Evolutionary conservation across 495 filamentous ascomycete species (phyloP), one percentile per base, ranked within the genome.

Genomic region (Trichoderma orchidacearum): DNA sequence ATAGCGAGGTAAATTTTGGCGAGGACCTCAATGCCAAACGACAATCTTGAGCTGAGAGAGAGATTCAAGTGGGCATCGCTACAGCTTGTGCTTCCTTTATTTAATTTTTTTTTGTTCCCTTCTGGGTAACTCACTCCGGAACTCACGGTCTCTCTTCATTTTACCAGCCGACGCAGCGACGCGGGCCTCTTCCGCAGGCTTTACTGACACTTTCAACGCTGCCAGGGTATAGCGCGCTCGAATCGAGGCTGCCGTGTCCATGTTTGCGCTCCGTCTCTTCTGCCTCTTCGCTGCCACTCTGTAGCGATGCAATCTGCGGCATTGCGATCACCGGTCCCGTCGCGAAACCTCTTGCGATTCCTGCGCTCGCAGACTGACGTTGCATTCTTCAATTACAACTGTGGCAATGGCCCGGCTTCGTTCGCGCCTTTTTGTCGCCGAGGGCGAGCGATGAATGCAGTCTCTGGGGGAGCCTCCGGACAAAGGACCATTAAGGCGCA

Each of bases 311-410:
- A 48, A 25, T 23, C 41, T 11, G 41, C 41, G 41, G 41, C 41
- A 48, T 48, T 48, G 41, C 41, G 41, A 48, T 48, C 41, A 23
- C 66, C 65, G 50, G 77, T 73, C 41, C 84, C 85, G 23, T 87
- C 84, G 31, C 65, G 73, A 41, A 71, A 73, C 30, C 70, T 86
- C 8, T 71, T 88, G 58, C 79, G 75, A 32, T 87, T 83, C 57
- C 70, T 88, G 35, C 77, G 77, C 53, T 73, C 72, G 31, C 84
- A 86, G 65, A 76, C 80, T 25, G 78, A 82, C 54, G 70, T 69
- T 50, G 54, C 71, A 13, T 72, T 67, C 56, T 77, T 77, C 60
- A 48, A n/a, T 77, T 81, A 70, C 60, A 48, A 27, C 41, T 48
- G 41, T 23, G 18, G 6, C 21, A 64, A 74, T 56, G 68, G 66